A percentile compares a stretch with the other conserved stretches of the same genome.
These are phyloP conservation scores for Coemansia aciculifera DNA, from an alignment of 192 early-diverging fungal genomes.

Conservation along the genomic window DNA sequence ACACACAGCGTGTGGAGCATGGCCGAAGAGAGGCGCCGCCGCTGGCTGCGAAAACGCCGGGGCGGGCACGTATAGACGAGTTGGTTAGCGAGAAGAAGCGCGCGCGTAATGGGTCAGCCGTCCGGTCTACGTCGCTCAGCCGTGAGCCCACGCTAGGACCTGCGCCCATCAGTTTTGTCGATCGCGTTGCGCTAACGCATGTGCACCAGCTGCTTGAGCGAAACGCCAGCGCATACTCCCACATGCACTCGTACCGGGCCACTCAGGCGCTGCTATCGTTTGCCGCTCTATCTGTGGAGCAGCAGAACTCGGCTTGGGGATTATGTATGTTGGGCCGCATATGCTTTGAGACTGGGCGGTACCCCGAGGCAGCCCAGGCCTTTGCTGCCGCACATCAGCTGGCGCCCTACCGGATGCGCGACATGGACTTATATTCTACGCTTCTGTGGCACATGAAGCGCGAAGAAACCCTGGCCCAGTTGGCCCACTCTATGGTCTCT, in stretches of 20 bases:
- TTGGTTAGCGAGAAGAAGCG: slow-evolving; percentile 46
- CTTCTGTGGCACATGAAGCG: slow-evolving; percentile 82
- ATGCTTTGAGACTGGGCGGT: slow-evolving; percentile 58
- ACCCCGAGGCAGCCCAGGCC: slow-evolving; percentile 59
- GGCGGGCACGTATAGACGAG: slow-evolving; percentile 8
- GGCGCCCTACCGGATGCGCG: slow-evolving; percentile 71
- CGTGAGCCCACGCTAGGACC: background rate
- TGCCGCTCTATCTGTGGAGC: slow-evolving; percentile 24
- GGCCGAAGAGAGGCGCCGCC: background rate
- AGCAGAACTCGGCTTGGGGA: slow-evolving; percentile 44
- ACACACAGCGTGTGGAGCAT: background rate
- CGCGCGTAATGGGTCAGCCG: slow-evolving; percentile 33
- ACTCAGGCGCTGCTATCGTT: slow-evolving; percentile 22
- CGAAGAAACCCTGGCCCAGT: slow-evolving; percentile 67
- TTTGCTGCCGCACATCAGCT: slow-evolving; percentile 59
- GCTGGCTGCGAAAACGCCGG: slow-evolving; percentile 27
- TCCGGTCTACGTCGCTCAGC: slow-evolving; percentile 15
- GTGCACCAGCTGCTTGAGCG: slow-evolving; percentile 19
- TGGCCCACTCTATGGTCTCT: slow-evolving; percentile 75
- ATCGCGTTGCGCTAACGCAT: slow-evolving; percentile 1
- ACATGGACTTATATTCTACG: slow-evolving; percentile 86
- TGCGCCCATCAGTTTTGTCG: background rate
- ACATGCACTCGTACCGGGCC: slow-evolving; percentile 25
- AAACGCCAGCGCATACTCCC: slow-evolving; percentile 9
- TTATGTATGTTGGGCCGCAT: slow-evolving; percentile 54